phyloP scores from a whole-genome alignment of 495 filamentous ascomycete genomes.

The Ascodesmis nigricans region DNA sequence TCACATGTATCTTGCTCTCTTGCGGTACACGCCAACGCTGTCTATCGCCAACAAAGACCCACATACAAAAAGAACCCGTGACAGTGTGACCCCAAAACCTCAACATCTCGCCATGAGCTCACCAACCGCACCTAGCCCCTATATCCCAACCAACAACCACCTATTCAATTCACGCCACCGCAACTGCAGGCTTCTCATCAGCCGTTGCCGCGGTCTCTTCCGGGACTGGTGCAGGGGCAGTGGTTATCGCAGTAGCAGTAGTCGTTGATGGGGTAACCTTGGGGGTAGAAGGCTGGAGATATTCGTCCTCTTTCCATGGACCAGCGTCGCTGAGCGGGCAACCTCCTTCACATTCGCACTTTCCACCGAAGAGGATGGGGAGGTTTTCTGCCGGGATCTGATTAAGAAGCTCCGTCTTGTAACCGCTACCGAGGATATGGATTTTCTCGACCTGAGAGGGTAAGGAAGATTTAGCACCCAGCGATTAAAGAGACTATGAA shows the following conservation, averaged over 20 bases:
- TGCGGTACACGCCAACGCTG: too few species aligned
- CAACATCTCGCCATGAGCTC: background rate
- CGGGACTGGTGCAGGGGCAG: constrained; percentile 5
- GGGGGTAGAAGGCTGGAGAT: constrained; percentile 2
- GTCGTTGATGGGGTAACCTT: too few species aligned
- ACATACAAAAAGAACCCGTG: too few species aligned
- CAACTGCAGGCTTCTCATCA: background rate
- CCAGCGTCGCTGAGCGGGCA: constrained; percentile 75
- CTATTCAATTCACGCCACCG: background rate
- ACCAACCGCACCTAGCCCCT: background rate
- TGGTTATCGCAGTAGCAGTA: constrained; percentile 7
- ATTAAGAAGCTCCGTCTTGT: constrained; percentile 57
- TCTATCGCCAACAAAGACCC: too few species aligned
- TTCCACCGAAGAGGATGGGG: constrained; percentile 66
- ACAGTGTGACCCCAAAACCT: too few species aligned
- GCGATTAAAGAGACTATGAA: background rate
- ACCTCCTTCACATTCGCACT: constrained; percentile 60
- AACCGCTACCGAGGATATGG: constrained; percentile 46
- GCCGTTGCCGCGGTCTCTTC: constrained; percentile 5
- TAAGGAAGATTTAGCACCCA: too few species aligned
- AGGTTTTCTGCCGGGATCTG: constrained; percentile 86
- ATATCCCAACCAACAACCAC: background rate
- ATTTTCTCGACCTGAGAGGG: constrained; percentile 79
- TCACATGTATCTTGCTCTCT: too few species aligned
- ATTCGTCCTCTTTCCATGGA: constrained; percentile 72